Evolutionary conservation across 139 green algal genomes (phyloP).

Genomic region (Chlorella vulgaris): DNA sequence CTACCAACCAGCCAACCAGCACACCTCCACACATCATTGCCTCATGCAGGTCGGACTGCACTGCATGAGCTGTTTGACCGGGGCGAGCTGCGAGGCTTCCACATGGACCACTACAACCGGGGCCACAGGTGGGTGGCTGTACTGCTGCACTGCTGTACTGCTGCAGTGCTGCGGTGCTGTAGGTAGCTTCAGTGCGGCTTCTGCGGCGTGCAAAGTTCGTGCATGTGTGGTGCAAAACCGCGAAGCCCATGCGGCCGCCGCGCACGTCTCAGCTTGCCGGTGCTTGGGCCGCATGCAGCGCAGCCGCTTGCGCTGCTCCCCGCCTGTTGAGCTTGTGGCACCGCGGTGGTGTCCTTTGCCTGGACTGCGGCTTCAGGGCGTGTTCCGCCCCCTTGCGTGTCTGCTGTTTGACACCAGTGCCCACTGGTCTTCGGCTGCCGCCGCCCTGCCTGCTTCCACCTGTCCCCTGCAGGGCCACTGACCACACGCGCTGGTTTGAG

Average conservation of each 20-base stretch:
- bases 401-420: not conserved
- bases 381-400: not conserved
- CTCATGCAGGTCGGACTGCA: not conserved
- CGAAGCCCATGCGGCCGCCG: not conserved
- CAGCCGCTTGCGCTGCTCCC: no score
- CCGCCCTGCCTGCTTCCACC: not conserved
- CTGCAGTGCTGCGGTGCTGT: not conserved
- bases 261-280: not conserved
- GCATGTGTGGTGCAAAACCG: no score
- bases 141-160: not conserved
- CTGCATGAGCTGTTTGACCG: conserved; percentile 10
- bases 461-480: conserved; percentile 23
- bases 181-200: no score
- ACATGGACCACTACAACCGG: conserved; percentile 32
- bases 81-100: conserved; percentile 33
- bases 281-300: no score
- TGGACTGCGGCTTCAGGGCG: not conserved
- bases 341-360: not conserved
- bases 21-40: no score
- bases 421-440: not conserved
- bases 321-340: no score
- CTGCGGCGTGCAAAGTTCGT: no score
- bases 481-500: conserved; percentile 43
- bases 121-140: conserved; percentile 27
- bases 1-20: no score